These are phyloP conservation scores for Ophiocordyceps polyrhachis-furcata DNA, from an alignment of 2,329 filamentous ascomycete species.

Conservation along the genomic window DNA sequence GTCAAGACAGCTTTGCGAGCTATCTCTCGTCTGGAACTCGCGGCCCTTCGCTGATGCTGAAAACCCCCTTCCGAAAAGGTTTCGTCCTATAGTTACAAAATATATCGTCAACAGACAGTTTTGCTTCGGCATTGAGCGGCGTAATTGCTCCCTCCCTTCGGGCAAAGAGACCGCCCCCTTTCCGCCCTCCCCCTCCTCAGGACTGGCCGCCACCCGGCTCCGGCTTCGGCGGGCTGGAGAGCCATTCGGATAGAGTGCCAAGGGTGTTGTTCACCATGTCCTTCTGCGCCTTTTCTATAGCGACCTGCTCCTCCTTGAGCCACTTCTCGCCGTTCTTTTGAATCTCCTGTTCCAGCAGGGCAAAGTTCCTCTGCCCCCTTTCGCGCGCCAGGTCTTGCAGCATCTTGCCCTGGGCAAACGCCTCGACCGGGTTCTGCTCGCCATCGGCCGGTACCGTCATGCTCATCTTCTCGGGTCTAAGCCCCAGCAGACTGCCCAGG, in stretches of 20 bases:
- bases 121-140: neutral
- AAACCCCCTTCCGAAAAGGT: neutral
- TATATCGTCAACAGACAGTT: neutral
- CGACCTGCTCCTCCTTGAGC: constrained; percentile 80
- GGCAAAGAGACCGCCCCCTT: too few species aligned
- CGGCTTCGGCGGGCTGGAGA: constrained; percentile 3
- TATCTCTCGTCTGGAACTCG: neutral
- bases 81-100: too few species aligned
- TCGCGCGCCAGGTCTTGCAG: constrained; percentile 86
- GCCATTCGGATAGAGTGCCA: constrained; percentile 37
- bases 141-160: neutral
- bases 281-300: constrained; percentile 76
- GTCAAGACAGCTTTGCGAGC: too few species aligned
- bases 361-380: constrained; percentile 76
- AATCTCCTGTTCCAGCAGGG: constrained; percentile 78
- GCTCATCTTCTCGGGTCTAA: constrained; percentile 52
- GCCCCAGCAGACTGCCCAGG: constrained; percentile 54
- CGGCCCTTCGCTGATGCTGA: neutral
- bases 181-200: too few species aligned
- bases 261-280: constrained; percentile 90
- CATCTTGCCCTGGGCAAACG: constrained; percentile 87
- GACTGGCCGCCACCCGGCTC: constrained; percentile 3
- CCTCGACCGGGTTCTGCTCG: constrained; percentile 54
- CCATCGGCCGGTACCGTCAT: constrained; percentile 42
- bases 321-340: constrained; percentile 86